Conservation (phyloP, 2,329 filamentous ascomycete species). For the Cladosporium cucumerinum region DNA sequence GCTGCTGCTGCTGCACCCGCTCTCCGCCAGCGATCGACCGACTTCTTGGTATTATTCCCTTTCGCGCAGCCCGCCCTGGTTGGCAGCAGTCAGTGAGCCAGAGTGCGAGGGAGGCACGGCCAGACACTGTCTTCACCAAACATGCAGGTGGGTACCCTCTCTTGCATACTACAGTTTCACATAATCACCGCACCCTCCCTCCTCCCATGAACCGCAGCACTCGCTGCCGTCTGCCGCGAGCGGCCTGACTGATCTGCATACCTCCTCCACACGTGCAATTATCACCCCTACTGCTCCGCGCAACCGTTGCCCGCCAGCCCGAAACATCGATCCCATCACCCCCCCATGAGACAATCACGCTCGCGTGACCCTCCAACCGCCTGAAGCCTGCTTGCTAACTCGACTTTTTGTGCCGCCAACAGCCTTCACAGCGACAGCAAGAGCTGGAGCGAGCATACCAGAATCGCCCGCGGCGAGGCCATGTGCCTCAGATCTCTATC, state of each 20-base stretch:
- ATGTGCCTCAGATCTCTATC: constrained; percentile 63
- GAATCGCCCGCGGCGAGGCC: constrained; percentile 47
- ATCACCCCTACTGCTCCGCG: constrained; percentile 5
- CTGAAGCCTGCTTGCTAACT: constrained; percentile 11
- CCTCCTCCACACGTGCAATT: constrained; percentile 9
- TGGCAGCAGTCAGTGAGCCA: not conserved
- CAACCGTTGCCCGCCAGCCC: constrained; percentile 10
- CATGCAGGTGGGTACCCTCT: constrained; percentile 14
- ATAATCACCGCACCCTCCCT: not conserved
- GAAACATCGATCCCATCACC: constrained; percentile 13
- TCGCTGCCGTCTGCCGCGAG: not conserved
- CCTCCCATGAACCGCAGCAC: constrained; percentile 1
- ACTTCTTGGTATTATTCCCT: not conserved
- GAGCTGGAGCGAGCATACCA: constrained; percentile 42
- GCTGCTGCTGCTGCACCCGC: constrained; percentile 1
- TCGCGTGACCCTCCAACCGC: constrained; percentile 14
- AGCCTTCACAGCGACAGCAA: constrained; percentile 41
- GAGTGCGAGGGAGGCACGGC: not conserved
- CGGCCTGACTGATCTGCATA: constrained; percentile 11
- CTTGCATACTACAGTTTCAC: not conserved
- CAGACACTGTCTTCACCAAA: not conserved
- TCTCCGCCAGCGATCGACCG: constrained; percentile 6
- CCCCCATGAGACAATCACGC: constrained; percentile 11
- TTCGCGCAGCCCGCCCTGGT: not conserved
- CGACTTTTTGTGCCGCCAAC: constrained; percentile 12